Evolutionary conservation across 108 stramenopile genomes (phyloP), one percentile per base, ranked within the genome.

Genomic region (Fistulifera pelliculosa): DNA sequence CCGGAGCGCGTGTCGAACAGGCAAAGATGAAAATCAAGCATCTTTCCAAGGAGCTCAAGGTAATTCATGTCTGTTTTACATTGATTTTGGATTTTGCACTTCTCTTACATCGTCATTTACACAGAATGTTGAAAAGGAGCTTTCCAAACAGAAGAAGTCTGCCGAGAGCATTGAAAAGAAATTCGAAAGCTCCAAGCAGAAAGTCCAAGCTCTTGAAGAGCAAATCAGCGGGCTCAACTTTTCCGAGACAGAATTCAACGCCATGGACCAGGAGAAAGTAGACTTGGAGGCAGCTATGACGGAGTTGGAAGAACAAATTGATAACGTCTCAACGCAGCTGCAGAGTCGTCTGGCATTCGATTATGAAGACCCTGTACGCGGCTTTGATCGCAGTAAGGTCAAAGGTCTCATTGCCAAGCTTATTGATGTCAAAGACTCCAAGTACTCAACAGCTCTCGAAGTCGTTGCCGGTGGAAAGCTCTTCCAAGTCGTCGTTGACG

Each of bases 401-500:
- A 94, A 94, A 73, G 98, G 98, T 0, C 43, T 93, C 12, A 93
- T 99, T 43, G 98, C 98, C 19, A 74, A 76, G 51, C 81, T 99
- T 10, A 63, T 99, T 48, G 50, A 72, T 38, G 89, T 98, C 0
- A 80, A 81, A 50, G 70, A 95, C 19, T 59, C 73, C 5, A 60
- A 66, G 27, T 66, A 90, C 61, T 71, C 95, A 41, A 94, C 96
- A 8, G 96, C 98, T 0, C 65, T 99, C n/a, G 98, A 99, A 69
- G 92, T 96, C 35, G 95, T 87, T 27, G 97, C 95, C 3, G 97
- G 94, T 19, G 93, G 94, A 22, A 88, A 89, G 61, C 87, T 96
- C 7, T 91, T 77, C 49, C 93, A 99, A 73, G 96, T 99, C 24
- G 97, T 99, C 12, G 96, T 98, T 13, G 97, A 99, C 58, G 94